Percentiles rank a stretch among this genome's conserved stretches.
phyloP scores from a whole-genome alignment of 2,329 filamentous ascomycete species.

The Aureobasidium sp. region DNA sequence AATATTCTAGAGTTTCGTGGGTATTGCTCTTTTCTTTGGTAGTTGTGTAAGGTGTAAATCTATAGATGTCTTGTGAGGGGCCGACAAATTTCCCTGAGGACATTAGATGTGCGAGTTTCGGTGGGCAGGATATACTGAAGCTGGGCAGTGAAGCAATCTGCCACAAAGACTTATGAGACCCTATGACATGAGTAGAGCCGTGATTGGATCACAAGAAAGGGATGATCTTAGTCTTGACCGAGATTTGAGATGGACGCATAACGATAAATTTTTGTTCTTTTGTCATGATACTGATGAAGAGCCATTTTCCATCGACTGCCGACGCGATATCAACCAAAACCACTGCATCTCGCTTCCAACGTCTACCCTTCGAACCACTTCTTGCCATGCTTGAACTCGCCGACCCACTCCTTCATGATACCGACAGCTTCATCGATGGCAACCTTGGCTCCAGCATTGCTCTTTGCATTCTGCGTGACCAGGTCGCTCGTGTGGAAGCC shows the following conservation, averaged over 20 bases:
- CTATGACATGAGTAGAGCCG: too few relatives aligned
- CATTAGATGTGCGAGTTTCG: too few relatives aligned
- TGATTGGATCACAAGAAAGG: background rate
- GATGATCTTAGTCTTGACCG: background rate
- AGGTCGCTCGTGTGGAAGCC: constrained; percentile 53
- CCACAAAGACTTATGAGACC: too few relatives aligned
- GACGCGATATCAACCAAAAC: background rate
- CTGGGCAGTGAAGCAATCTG: too few relatives aligned
- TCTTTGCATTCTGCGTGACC: constrained; percentile 38
- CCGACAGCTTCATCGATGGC: constrained; percentile 45
- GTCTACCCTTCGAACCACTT: constrained; percentile 3
- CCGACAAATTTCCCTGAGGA: too few relatives aligned
- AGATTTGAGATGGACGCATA: background rate
- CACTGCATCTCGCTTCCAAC: background rate
- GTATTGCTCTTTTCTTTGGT: background rate
- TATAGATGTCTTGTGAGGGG: too few relatives aligned
- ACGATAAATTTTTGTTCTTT: background rate
- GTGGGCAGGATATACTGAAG: too few relatives aligned
- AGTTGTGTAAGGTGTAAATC: too few relatives aligned
- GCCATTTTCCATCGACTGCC: background rate
- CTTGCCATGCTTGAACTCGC: constrained; percentile 33
- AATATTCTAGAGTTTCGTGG: too few relatives aligned
- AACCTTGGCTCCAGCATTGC: constrained; percentile 42
- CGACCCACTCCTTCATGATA: constrained; percentile 49
- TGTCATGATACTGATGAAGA: background rate